Percentiles rank a stretch among this genome's conserved stretches.
Conservation (phyloP, 1,139 yeast genomes). For the Suhomyces chickasaworum region DNA sequence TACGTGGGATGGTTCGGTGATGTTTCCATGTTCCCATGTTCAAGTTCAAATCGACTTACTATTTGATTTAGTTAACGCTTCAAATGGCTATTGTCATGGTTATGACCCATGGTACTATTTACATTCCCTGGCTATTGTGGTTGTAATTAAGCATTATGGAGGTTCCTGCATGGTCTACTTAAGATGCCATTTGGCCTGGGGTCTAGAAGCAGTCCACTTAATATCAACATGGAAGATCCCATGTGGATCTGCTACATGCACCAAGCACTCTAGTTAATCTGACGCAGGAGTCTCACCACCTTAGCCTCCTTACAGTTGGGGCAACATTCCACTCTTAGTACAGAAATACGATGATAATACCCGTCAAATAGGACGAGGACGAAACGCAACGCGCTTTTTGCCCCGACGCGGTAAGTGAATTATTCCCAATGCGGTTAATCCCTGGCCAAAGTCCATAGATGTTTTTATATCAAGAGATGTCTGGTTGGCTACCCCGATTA, state of each 20-base stretch:
- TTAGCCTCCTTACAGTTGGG: constrained; percentile 1
- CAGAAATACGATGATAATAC: constrained; percentile 9
- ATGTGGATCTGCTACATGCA: neutral
- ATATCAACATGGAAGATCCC: too few species aligned
- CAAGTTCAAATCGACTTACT: too few species aligned
- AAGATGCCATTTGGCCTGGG: neutral
- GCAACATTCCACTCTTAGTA: neutral
- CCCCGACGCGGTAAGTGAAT: constrained; percentile 7
- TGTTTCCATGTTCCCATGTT: too few species aligned
- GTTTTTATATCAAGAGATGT: constrained; percentile 5
- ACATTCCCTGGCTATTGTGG: constrained; percentile 1
- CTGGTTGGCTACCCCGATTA: neutral
- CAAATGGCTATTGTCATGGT: neutral
- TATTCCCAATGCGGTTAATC: constrained; percentile 7
- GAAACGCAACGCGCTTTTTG: constrained; percentile 6
- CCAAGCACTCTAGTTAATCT: neutral
- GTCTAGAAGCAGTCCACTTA: too few species aligned
- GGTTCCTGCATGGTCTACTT: neutral
- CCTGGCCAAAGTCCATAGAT: neutral
- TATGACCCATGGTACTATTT: neutral
- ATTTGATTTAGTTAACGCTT: neutral
- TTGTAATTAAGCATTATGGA: neutral
- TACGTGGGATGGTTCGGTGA: too few species aligned
- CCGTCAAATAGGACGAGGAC: constrained; percentile 6
- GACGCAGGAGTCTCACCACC: neutral